These are phyloP conservation scores for Termitomyces sp. DNA, from an alignment of 768 basidiomycete species.

Conservation along the genomic window DNA sequence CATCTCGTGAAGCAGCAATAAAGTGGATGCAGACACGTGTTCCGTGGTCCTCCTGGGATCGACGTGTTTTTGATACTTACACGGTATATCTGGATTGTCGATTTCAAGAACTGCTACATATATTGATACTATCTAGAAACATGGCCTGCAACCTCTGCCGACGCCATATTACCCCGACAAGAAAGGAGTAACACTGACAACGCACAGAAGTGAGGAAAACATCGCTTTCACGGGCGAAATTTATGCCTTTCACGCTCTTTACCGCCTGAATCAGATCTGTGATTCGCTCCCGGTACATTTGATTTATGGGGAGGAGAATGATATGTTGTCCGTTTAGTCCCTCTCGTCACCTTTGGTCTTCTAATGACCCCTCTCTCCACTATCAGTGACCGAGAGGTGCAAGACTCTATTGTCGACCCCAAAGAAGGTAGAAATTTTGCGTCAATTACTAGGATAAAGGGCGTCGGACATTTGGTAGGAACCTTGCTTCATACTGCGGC, in stretches of 20 bases:
- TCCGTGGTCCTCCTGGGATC: conserved; percentile 24
- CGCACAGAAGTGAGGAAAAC: conserved; percentile 23
- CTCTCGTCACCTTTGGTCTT: neutral
- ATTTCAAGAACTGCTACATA: neutral
- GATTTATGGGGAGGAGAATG: conserved; percentile 25
- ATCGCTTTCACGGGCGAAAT: conserved; percentile 22
- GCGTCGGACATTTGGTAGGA: conserved; percentile 28
- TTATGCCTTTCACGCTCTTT: conserved; percentile 20
- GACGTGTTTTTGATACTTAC: conserved; percentile 22
- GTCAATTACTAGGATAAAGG: conserved; percentile 22
- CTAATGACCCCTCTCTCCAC: neutral
- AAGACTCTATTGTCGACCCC: conserved; percentile 23
- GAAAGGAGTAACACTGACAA: conserved; percentile 22
- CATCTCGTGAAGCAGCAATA: conserved; percentile 18
- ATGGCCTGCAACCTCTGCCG: conserved; percentile 24
- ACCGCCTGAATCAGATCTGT: conserved; percentile 26
- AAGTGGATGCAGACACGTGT: conserved; percentile 21
- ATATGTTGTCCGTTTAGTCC: conserved; percentile 24
- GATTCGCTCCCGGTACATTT: conserved; percentile 24
- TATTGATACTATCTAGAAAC: conserved; percentile 13
- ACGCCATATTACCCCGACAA: conserved; percentile 26
- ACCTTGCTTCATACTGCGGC: neutral
- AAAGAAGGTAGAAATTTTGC: conserved; percentile 23
- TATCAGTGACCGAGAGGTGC: conserved; percentile 19
- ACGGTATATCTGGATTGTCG: conserved; percentile 12